Evolutionary conservation across 352 stramenopile species (phyloP).

Genomic region (Pythium biforme): DNA sequence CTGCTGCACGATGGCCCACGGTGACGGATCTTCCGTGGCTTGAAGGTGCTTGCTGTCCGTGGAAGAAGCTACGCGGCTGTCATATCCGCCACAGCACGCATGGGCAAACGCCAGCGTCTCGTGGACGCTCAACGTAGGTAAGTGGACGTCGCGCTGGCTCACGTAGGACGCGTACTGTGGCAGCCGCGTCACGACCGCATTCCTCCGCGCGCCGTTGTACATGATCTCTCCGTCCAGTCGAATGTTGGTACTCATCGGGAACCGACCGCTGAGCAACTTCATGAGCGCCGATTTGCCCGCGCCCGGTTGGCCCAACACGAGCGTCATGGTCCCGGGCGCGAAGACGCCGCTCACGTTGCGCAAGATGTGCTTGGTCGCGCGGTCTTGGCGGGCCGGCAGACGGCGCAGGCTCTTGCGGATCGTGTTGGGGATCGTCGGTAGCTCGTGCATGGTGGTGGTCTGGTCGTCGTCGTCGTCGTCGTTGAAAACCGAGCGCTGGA

Average conservation of each 20-base stretch:
- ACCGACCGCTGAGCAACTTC: conserved; percentile 50
- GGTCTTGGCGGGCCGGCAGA: not conserved
- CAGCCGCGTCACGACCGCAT: conserved; percentile 31
- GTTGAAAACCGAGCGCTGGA: conserved; percentile 23
- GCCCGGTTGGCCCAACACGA: conserved; percentile 48
- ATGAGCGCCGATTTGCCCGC: conserved; percentile 54
- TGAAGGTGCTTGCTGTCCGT: not conserved
- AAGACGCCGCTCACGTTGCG: conserved; percentile 37
- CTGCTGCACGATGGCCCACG: conserved; percentile 36
- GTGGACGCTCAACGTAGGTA: conserved; percentile 20
- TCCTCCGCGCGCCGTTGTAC: conserved; percentile 40
- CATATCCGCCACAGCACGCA: conserved; percentile 30
- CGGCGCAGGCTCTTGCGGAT: not conserved
- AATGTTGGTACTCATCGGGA: conserved; percentile 41
- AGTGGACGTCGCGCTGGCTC: conserved; percentile 3
- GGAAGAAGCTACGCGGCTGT: conserved; percentile 25
- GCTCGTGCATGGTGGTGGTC: conserved; percentile 9
- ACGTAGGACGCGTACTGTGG: conserved; percentile 53
- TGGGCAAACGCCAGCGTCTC: conserved; percentile 7
- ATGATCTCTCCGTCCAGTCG: conserved; percentile 35
- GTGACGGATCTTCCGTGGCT: not conserved
- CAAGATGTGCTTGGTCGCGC: conserved; percentile 1
- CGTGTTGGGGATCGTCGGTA: conserved; percentile 29
- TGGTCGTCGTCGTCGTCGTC: not conserved
- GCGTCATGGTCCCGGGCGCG: conserved; percentile 45